phyloP scores from a whole-genome alignment of 139 green algal genomes.

The Coelastrella sp. region DNA sequence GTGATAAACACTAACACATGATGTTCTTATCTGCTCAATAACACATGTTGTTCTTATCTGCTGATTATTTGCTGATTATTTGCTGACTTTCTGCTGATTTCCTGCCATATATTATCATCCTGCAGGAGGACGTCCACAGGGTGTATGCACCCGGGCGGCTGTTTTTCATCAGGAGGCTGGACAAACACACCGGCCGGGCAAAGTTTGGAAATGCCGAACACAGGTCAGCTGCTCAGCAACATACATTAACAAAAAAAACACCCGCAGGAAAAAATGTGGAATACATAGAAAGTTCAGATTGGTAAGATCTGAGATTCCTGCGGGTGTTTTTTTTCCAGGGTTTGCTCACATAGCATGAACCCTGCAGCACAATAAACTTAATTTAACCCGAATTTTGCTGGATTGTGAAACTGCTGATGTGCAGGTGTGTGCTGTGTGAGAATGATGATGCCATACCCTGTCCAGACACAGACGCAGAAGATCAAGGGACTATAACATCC shows the following conservation, averaged over 20 bases:
- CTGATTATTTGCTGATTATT: neutral
- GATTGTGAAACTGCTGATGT: no score
- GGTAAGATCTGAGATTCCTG: no score
- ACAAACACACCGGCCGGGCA: conserved; percentile 22
- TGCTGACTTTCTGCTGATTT: neutral
- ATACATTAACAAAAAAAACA: neutral
- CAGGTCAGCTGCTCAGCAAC: neutral
- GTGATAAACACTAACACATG: no score
- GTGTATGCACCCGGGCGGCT: conserved; percentile 26
- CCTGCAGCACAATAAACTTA: neutral
- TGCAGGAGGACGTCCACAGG: conserved; percentile 39
- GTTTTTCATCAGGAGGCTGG: conserved; percentile 37
- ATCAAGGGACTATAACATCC: neutral
- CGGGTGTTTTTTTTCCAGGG: no score
- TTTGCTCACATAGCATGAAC: neutral
- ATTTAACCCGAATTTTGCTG: no score
- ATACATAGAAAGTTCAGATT: neutral
- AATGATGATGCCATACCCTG: neutral
- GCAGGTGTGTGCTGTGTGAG: conserved; percentile 7
- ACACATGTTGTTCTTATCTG: neutral
- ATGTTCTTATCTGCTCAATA: neutral
- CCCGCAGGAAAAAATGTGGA: neutral
- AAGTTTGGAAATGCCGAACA: conserved; percentile 19
- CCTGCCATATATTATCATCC: neutral
- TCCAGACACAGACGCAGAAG: neutral